Base-by-base conservation (phyloP, 2,329 filamentous ascomycete species). In the Ascochyta pisi region DNA sequence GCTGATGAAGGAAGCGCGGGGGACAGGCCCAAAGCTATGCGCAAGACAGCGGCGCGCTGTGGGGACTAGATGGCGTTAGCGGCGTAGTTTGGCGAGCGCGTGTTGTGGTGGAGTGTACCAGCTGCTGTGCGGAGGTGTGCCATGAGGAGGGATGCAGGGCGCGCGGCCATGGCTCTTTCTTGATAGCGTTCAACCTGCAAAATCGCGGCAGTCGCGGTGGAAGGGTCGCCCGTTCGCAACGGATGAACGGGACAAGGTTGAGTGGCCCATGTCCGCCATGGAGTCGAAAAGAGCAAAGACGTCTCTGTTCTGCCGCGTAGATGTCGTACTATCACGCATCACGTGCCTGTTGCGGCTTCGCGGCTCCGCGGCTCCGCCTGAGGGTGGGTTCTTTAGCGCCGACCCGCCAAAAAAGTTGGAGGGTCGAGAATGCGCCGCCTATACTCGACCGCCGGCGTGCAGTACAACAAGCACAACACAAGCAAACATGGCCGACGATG, bases 401-500 rank as follows among this genome's bases (percentile, higher is more conserved):
- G 54, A 42, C 54, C 64, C 64, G 57, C 60, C 54, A 45, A 62
- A 66, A 66, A 66, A 62, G 57, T 65, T 62, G 41, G 45, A 35
- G 27, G 27, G 22, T 37, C 3, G 26, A 27, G 31, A 34, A 31
- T 34, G 53, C 47, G 46, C 46, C 54, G 16, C 15, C 45, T n/a
- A 19, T 24, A 46, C 41, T 37, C 41, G 41, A 47, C 26, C 43
- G 33, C 47, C 12, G 23, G 38, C 45, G 13, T 42, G 41, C 47
- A 50, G 31, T 19, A 47, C 13, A 23, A 54, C 41, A 50, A 47
- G 41, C 35, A 43, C 37, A 43, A 44, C 40, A 43, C 15, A n/a
- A 27, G 43, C 45, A 61, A 67, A 61, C 35, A 97, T 98, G 93
- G 91, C 91, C 47, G 93, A 98, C 81, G 91, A 96, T 87, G 92